Conservation (phyloP, 192 early-diverging fungal species). For the Coemansia sp. region DNA sequence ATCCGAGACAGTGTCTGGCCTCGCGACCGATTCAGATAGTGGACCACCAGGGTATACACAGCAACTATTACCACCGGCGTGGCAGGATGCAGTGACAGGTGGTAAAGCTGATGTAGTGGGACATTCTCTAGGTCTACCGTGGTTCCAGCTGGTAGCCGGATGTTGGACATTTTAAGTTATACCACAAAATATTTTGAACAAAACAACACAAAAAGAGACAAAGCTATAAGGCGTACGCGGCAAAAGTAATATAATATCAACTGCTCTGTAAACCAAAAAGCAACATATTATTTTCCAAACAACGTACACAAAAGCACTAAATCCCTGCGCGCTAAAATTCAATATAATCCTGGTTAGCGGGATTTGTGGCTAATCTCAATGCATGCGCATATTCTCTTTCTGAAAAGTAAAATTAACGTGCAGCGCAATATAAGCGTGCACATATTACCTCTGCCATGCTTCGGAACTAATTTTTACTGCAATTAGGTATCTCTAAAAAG, state of each 20-base stretch:
- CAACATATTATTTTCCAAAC: too few relatives aligned
- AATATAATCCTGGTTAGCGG: too few relatives aligned
- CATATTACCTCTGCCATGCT: too few relatives aligned
- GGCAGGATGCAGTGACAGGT: constrained; percentile 65
- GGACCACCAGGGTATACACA: constrained; percentile 55
- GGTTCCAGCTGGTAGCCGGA: constrained; percentile 46
- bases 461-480: too few relatives aligned
- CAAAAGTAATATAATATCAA: background rate
- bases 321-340: background rate
- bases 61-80: constrained; percentile 63
- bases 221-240: too few relatives aligned
- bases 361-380: too few relatives aligned
- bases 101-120: constrained; percentile 71
- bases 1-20: constrained; percentile 32
- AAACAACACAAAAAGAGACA: too few relatives aligned
- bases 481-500: too few relatives aligned
- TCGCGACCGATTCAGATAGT: constrained; percentile 33
- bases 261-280: too few relatives aligned
- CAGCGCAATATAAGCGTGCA: constrained; percentile 1
- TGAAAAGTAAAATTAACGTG: background rate
- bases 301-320: background rate
- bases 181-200: background rate
- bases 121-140: constrained; percentile 56
- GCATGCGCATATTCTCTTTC: background rate
- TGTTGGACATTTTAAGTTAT: constrained; percentile 54